A percentile compares a stretch with the other conserved stretches of the same genome.
Conservation (phyloP, 148 eudicot genomes). For the Persicaria tinctoria region DNA sequence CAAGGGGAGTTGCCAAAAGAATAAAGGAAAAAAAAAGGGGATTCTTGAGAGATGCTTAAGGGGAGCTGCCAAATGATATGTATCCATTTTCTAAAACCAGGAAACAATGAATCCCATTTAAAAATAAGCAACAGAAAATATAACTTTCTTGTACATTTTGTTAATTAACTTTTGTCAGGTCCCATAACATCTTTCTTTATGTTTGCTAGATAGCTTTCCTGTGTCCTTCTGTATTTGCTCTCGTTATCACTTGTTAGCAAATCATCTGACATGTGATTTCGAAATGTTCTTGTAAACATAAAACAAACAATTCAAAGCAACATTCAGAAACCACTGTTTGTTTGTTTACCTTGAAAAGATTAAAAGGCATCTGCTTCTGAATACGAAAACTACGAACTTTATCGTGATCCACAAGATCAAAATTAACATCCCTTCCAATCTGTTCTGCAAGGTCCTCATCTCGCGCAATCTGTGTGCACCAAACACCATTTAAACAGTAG, state of each 20-base stretch:
- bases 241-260: not conserved
- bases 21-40: not conserved
- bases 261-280: no score
- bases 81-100: not conserved
- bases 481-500: not conserved
- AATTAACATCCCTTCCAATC: slow-evolving; percentile 77
- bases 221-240: not conserved
- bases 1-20: no score
- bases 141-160: not conserved
- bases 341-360: slow-evolving; percentile 62
- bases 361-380: slow-evolving; percentile 75
- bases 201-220: not conserved
- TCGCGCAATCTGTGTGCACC: slow-evolving; percentile 57
- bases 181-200: not conserved
- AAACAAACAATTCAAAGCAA: not conserved
- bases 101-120: not conserved
- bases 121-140: not conserved
- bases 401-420: slow-evolving; percentile 97
- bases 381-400: slow-evolving; percentile 78
- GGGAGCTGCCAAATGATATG: not conserved
- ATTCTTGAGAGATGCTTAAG: not conserved
- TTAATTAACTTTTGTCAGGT: not conserved
- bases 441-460: slow-evolving; percentile 82
- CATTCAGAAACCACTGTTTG: not conserved
- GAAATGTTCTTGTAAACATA: not conserved